Percentiles rank a stretch among this genome's conserved stretches.
Conservation (phyloP, 306 rosid species). For the Quercus ilex region DNA sequence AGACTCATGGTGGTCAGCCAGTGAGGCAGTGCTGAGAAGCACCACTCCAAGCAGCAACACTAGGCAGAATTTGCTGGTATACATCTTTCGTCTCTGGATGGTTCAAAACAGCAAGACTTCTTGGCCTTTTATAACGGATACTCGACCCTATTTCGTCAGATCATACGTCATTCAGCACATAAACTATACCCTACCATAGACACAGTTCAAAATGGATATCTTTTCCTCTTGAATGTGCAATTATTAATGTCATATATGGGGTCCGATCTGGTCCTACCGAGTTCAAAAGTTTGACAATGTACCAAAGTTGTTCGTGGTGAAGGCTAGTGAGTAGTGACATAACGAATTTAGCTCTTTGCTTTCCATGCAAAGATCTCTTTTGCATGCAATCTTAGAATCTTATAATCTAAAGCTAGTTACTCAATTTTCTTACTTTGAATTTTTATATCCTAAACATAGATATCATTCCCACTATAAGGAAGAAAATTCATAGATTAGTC, state of each 20-base stretch:
- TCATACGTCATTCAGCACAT: background rate
- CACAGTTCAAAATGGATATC: background rate
- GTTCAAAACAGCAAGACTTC: background rate
- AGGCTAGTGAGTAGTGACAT: no score
- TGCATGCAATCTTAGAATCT: no score
- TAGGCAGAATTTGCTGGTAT: background rate
- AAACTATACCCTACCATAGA: background rate
- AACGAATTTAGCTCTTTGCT: no score
- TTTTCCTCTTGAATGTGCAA: background rate
- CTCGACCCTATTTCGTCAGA: background rate
- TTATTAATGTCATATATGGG: background rate
- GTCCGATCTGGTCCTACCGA: background rate
- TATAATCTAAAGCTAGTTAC: no score
- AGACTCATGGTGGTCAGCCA: no score
- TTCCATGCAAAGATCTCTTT: no score
- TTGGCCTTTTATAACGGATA: background rate
- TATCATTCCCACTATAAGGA: no score
- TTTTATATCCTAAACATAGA: no score
- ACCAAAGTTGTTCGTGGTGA: no score
- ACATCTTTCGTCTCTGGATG: background rate
- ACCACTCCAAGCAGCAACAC: background rate
- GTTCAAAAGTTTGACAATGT: background rate
- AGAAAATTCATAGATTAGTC: no score
- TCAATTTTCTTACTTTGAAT: no score
- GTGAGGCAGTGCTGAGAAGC: no score